These are phyloP conservation scores for Colletotrichum graminicola DNA, from an alignment of 2,329 filamentous ascomycete species.

Conservation along the genomic window DNA sequence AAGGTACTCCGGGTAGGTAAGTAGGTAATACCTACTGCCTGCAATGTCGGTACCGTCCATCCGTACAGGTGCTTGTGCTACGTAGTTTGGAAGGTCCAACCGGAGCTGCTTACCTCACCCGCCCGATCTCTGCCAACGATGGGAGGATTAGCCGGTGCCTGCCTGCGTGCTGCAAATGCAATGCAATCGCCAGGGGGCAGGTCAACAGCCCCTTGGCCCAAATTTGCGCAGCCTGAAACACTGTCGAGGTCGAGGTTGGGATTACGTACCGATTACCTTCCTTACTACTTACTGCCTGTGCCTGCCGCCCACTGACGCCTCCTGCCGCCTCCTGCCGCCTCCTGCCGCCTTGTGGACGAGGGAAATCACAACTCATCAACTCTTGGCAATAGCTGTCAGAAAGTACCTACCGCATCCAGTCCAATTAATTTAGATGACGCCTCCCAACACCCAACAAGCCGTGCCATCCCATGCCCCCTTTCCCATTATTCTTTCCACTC, in stretches of 20 bases:
- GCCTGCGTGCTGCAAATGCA: background rate
- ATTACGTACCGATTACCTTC: no score
- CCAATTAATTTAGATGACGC: constrained; percentile 20
- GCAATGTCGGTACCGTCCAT: no score
- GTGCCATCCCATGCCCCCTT: background rate
- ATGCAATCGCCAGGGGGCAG: background rate
- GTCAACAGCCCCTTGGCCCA: background rate
- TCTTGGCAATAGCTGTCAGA: constrained; percentile 17
- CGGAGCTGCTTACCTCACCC: background rate
- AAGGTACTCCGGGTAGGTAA: background rate
- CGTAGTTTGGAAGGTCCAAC: background rate
- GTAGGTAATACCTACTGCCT: no score
- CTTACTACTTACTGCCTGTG: no score
- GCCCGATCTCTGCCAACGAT: no score
- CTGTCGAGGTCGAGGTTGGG: background rate
- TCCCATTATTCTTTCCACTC: background rate
- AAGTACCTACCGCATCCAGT: background rate
- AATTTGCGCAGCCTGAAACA: constrained; percentile 37
- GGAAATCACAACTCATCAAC: constrained; percentile 4
- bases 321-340: no score
- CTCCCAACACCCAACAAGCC: background rate
- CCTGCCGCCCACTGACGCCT: no score
- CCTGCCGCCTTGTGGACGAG: no score
- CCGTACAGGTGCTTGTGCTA: no score
- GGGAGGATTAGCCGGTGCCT: background rate